Evolutionary conservation across 73 alveolate species (phyloP).

Genomic region (Paramecium pentaurelia): DNA sequence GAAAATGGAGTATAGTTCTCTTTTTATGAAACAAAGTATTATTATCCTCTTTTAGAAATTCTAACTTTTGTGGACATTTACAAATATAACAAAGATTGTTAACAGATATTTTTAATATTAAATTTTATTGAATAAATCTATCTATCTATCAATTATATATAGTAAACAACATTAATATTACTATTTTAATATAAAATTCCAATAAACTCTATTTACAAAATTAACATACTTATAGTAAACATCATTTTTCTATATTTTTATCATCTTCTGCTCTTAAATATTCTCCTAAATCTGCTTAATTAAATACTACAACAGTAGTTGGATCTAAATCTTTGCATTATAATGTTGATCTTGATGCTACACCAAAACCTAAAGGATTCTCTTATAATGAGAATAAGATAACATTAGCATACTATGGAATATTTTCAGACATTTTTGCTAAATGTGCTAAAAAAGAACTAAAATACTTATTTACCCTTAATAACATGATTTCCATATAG

Average conservation of each 20-base stretch:
- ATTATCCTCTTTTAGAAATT: background rate
- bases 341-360: slow-evolving; percentile 89
- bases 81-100: background rate
- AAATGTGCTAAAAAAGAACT: slow-evolving; percentile 45
- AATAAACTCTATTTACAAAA: background rate
- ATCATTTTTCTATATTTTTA: background rate
- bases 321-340: slow-evolving; percentile 93
- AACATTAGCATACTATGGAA: slow-evolving; percentile 91
- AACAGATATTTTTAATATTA: background rate
- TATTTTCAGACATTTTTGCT: slow-evolving; percentile 95
- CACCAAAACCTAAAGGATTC: slow-evolving; percentile 97
- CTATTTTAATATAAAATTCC: background rate
- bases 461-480: slow-evolving; percentile 70
- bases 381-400: slow-evolving; percentile 91
- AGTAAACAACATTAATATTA: background rate
- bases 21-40: background rate
- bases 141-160: background rate
- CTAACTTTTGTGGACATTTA: background rate
- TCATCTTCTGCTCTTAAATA: slow-evolving; percentile 70
- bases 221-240: background rate
- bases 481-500: slow-evolving; percentile 95
- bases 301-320: slow-evolving; percentile 88
- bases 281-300: slow-evolving; percentile 97
- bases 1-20: slow-evolving; percentile 29
- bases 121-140: background rate